Base-by-base conservation (phyloP, 768 basidiomycete genomes). In the Amanita fuliginea region DNA sequence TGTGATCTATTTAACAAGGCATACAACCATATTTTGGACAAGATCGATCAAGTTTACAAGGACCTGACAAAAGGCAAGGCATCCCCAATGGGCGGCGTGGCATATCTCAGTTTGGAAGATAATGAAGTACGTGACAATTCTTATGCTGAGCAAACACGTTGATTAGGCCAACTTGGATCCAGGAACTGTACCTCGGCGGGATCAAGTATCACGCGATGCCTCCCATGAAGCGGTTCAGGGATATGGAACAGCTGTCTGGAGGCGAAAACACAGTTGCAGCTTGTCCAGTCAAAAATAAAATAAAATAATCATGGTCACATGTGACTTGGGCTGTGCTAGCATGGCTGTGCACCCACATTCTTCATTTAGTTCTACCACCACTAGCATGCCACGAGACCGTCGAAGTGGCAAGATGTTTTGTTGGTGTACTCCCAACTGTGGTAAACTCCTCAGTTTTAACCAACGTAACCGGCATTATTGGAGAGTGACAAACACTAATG, bases 181-280 rank as follows among this genome's bases (percentile, higher is more conserved):
- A 69, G 65, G 64, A 66, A 58, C 64, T 59, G 21, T 62, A 63
- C 45, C 60, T 62, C 26, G 67, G 65, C 6, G 67, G 96, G 47
- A 90, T 99, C 70, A 97, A 96, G 65, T 98, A 98, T 62, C 95
- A 98, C 60, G 94, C 95, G 1, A 99, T 98, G 96, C 96, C 96
- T 0, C 96, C 96, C 0, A 95, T 97, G 85, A 99, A 99, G 64
- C 86, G 93, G 2, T 98, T 98, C 76, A 78, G 94, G 53, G 96
- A 98, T 62, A 98, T 98, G 94, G 94, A 97, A 52, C 95, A 98
- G 63, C 72, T 98, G 11, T 98, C 94, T 0, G 96, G 95, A 47
- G 96, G 95, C 18, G 96, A 99, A 64, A 97, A 98, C 71, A 98
- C 96, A 0, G 94, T 98, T 42, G 96, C 96, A 5, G 95, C 95